Evolutionary conservation across 2,329 filamentous ascomycete genomes (phyloP), one percentile per base, ranked within the genome.

Genomic region (Xylaria sp.): DNA sequence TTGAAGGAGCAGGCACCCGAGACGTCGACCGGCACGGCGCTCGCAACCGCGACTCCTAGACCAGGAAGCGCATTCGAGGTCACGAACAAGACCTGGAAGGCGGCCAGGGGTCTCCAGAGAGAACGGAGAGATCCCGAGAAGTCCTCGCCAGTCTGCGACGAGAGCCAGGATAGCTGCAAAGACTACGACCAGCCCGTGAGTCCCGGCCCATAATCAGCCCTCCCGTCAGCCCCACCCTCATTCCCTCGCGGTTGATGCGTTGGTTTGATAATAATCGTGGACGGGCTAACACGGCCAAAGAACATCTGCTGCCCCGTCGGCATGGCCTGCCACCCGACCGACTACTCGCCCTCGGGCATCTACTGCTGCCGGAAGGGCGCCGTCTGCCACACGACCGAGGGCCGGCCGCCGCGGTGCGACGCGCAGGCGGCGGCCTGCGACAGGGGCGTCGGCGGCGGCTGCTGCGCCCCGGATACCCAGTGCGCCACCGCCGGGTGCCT

Each of bases 261-360:
- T n/a, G 6, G 13, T 6, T 18, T 17, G 4, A 50, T 37, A 13
- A 8, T 16, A 19, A 9, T 21, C 13, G 21, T 13, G n/a, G 20
- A 9, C n/a, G n/a, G 11, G 29, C 53, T 51, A 47, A 54, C 40
- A 7, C 17, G 17, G 42, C 7, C 2, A 7, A 24, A 66, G 63
- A 55, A 57, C 5, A 59, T 66, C 8, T 65, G 63, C 52, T 66
- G 63, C 42, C 50, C 59, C n/a, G 22, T 21, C 9, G 56, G 54
- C 29, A 58, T 55, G 29, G 37, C 40, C 37, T 66, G 63, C 54
- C 55, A 59, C 47, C 2, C 43, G 7, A 63, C 52, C 48, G 21
- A 22, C 7, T 59, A 60, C 52, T 63, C 62, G n/a, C 40, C 51
- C 7, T 66, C 63, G 1, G 57, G 56, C 21, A 45, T 65, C n/a